Base-by-base conservation (phyloP, 805 yeast genomes). In the Brettanomyces bruxellensis region DNA sequence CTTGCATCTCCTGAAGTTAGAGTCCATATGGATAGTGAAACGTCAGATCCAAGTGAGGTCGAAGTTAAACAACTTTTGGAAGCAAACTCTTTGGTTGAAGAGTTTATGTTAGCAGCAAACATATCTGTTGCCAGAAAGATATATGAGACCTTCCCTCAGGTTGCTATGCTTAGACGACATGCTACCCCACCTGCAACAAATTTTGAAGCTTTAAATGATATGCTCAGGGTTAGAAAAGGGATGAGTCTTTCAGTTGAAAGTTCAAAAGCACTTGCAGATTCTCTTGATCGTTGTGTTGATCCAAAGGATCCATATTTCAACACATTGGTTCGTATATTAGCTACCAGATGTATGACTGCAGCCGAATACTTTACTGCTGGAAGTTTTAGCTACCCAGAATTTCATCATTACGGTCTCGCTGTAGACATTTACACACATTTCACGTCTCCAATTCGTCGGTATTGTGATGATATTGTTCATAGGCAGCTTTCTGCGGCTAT, bases 331-430 rank as follows among this genome's bases (percentile, higher is more conserved):
- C 81, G 99, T 65, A 93, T 93, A 53, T 84, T 93, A 95, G 93
- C 97, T 6, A 93, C 99, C 0, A 77, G 99, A 58, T 91, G 98
- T 67, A 93, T 93, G 99, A 87, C 89, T 85, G 96, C 99, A 2
- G 99, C 99, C 2, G 97, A 91, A 62, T 93, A 93, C 61, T 93
- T 93, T 69, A 81, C 95, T 9, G 79, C 96, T 0, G 98, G 99
- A 7, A 80, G 85, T 13, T 87, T 74, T 58, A 86, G 95, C 8
- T 87, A 88, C 60, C 81, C 95, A 12, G 99, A 93, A 53, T 93
- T 87, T 71, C 79, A 83, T 51, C 99, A 93, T 72, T 93, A 93
- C 65, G 99, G 99, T 64, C 74, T 93, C 52, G 99, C 99, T 3
- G 89, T 91, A 45, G 97, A 90, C 55, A 93, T 93, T 41, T 93